Conservation (phyloP, 1,284 basidiomycete species). For the Marasmius oreades region DNA sequence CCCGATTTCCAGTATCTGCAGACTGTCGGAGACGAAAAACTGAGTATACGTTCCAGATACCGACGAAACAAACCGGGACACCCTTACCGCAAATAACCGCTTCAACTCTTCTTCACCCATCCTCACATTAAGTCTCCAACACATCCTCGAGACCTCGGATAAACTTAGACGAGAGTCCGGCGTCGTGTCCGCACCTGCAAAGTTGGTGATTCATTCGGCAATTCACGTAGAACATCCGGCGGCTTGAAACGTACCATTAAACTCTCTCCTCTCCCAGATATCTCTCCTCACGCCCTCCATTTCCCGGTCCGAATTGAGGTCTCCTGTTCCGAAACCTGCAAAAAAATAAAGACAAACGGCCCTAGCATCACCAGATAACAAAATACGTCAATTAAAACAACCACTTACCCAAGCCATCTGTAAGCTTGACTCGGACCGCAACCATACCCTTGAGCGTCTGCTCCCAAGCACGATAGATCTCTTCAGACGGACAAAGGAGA, state of each 20-base stretch:
- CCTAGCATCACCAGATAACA: constrained; percentile 17
- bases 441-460: constrained; percentile 56
- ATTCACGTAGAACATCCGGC: too few relatives aligned
- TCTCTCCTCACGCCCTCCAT: constrained; percentile 55
- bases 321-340: constrained; percentile 7
- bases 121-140: constrained; percentile 73
- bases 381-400: constrained; percentile 27
- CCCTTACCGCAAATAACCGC: constrained; percentile 61
- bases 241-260: constrained; percentile 53
- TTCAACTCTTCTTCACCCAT: constrained; percentile 59
- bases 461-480: constrained; percentile 70
- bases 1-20: constrained; percentile 63
- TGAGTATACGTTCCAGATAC: background rate
- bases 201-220: too few relatives aligned
- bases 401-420: constrained; percentile 54
- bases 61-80: background rate
- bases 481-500: constrained; percentile 73
- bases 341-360: too few relatives aligned
- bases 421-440: constrained; percentile 62
- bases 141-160: constrained; percentile 74
- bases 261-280: constrained; percentile 81
- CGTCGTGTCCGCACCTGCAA: background rate
- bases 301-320: constrained; percentile 8
- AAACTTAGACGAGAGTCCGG: constrained; percentile 64
- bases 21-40: constrained; percentile 38